Base-by-base conservation (phyloP, 345 rosid genomes). In the Syzygium oleosum region DNA sequence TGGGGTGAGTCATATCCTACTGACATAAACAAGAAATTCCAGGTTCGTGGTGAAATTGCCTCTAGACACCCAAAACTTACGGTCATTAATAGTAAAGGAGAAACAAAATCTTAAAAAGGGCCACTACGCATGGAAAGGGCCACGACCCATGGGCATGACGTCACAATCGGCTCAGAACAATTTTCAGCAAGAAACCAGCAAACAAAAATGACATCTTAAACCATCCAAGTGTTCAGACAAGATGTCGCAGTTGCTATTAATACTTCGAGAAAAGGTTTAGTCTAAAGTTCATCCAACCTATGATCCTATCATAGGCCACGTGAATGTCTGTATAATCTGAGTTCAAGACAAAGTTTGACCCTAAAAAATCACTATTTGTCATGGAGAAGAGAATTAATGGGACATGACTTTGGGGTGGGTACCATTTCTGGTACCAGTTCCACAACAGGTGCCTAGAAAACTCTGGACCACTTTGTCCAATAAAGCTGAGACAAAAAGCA, bases 381-480 rank as follows among this genome's bases (percentile, higher is more conserved):
- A 56, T 59, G 65, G 16, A 59, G 68, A 59, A 59, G 31, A 59
- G 15, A 59, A 25, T 11, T 23, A 4, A 11, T 59, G 29, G 29
- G 63, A 58, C 29, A 55, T 55, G 29, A 23, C 14, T 58, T n/a
- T 4, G 63, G 7, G 63, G 13, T 2, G n/a, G 7, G 6, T 10
- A 10, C 63, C 7, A 10, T 58, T 58, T 23, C 4, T n/a, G 5
- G 77, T 29, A 13, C 10, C 10, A 6, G 19, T 61, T n/a, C 73
- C 19, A 1, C 9, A n/a, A 6, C 5, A 1, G 4, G 19, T 61
- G 34, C 73, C 19, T 6, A 6, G 19, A 61, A 13, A n/a, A 61
- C 31, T 61, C 17, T 0, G 1, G 9, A 13, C 23, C 17, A 13
- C 5, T 4, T 1, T 14, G 3, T n/a, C 5, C 16, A 61, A 13